These are phyloP conservation scores for Aspergillus chevalieri DNA, from an alignment of 2,329 filamentous ascomycete species.

Conservation along the genomic window DNA sequence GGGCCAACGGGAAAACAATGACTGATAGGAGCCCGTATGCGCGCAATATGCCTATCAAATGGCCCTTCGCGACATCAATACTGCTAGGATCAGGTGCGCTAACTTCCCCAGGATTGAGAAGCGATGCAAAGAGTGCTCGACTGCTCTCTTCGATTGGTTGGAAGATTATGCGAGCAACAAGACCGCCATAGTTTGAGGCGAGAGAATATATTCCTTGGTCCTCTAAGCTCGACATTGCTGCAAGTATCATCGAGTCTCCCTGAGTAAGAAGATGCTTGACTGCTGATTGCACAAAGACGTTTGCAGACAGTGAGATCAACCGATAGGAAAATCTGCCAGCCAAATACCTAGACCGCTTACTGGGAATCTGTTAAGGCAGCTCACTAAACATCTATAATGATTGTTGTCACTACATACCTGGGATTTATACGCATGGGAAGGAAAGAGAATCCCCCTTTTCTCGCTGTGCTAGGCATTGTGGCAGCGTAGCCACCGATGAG, in stretches of 20 bases:
- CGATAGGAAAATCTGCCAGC: conserved; percentile 60
- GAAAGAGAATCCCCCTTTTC: conserved; percentile 61
- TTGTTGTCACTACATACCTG: conserved; percentile 29
- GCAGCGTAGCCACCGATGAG: conserved; percentile 65
- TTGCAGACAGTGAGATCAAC: conserved; percentile 67
- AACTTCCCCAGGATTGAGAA: conserved; percentile 50
- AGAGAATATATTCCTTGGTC: conserved; percentile 90
- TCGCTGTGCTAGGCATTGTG: conserved; percentile 54
- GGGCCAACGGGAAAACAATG: conserved; percentile 63
- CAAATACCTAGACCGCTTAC: conserved; percentile 42
- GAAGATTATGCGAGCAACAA: conserved; percentile 81
- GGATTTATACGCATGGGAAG: conserved; percentile 43
- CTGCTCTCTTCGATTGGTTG: conserved; percentile 94
- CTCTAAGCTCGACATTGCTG: conserved; percentile 65
- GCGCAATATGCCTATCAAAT: conserved; percentile 51
- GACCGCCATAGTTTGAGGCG: conserved; percentile 87
- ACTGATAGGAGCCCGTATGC: conserved; percentile 70
- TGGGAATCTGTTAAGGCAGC: conserved; percentile 11
- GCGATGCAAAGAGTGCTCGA: conserved; percentile 78
- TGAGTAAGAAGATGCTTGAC: conserved; percentile 93
- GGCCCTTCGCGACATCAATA: conserved; percentile 23
- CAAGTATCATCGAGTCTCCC: conserved; percentile 85
- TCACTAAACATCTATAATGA: neutral
- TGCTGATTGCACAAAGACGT: conserved; percentile 77
- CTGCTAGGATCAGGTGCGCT: conserved; percentile 10